These are phyloP conservation scores for Hibiscus mutabilis DNA, from an alignment of 345 rosid genomes.

Conservation along the genomic window DNA sequence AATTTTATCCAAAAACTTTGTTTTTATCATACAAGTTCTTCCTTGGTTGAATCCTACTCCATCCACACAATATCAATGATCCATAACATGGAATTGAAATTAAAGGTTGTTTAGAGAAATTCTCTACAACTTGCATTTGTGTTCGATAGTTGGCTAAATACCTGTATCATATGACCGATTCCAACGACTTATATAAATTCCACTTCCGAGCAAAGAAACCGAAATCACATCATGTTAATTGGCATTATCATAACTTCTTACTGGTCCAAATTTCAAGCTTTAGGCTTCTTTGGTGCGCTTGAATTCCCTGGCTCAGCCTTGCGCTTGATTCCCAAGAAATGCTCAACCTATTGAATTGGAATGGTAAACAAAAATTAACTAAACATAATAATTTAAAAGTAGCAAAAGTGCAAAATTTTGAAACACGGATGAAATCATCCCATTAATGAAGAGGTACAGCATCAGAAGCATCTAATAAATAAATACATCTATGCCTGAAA, in stretches of 20 bases:
- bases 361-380: too few species aligned
- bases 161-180: background rate
- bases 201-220: slow-evolving; percentile 18
- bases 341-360: slow-evolving; percentile 54
- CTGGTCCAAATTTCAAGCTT: slow-evolving; percentile 23
- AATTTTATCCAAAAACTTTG: too few species aligned
- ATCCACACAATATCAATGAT: background rate
- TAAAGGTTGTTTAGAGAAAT: background rate
- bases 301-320: slow-evolving; percentile 45
- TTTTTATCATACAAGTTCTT: background rate
- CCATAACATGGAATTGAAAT: background rate
- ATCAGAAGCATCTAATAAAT: background rate
- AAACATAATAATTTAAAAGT: too few species aligned
- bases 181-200: background rate
- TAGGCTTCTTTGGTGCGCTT: slow-evolving; percentile 51
- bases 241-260: too few species aligned
- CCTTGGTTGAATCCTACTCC: background rate
- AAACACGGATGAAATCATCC: background rate
- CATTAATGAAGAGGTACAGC: background rate
- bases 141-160: background rate
- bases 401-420: too few species aligned
- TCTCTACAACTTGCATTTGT: background rate
- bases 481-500: background rate
- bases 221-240: background rate
- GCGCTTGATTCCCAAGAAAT: slow-evolving; percentile 88